A percentile compares a stretch with the other conserved stretches of the same genome.
These are phyloP conservation scores for Trapa bicornis DNA, from an alignment of 345 rosid genomes.

Conservation along the genomic window DNA sequence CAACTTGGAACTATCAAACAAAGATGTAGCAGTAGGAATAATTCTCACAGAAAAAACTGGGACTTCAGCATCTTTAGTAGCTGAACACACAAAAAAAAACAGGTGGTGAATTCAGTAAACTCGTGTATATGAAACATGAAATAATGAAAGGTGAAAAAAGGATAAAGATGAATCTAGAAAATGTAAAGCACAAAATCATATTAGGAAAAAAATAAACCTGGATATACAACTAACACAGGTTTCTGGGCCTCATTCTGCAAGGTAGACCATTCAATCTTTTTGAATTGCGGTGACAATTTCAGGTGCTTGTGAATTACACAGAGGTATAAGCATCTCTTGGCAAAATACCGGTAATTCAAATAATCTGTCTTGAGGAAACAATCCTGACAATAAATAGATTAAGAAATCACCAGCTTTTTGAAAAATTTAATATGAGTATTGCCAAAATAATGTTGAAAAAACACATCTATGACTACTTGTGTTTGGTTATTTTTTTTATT, in stretches of 20 bases:
- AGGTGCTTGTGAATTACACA: conserved; percentile 57
- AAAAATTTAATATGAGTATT: not conserved
- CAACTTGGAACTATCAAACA: conserved; percentile 56
- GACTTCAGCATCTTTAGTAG: conserved; percentile 29
- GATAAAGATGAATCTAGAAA: not conserved
- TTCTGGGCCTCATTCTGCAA: conserved; percentile 83
- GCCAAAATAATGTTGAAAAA: not conserved
- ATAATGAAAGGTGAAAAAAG: not conserved
- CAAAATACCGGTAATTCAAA: conserved; percentile 78
- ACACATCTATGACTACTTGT: not conserved
- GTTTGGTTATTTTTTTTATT: not conserved
- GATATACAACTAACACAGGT: conserved; percentile 62
- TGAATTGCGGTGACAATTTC: conserved; percentile 27
- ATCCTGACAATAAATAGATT: conserved; percentile 33
- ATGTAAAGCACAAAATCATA: not conserved
- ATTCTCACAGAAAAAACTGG: conserved; percentile 52
- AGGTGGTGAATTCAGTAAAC: not conserved
- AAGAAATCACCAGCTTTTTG: not conserved
- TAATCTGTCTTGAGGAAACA: conserved; percentile 84
- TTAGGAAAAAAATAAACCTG: conserved; percentile 32
- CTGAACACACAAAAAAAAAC: conserved; percentile 23
- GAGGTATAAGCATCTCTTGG: conserved; percentile 75
- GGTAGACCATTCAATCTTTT: conserved; percentile 69
- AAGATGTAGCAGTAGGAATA: conserved; percentile 57
- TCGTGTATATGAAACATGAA: not conserved